Evolutionary conservation across 371 early-diverging fungal genomes (phyloP).

Genomic region (Lichtheimia ramosa): DNA sequence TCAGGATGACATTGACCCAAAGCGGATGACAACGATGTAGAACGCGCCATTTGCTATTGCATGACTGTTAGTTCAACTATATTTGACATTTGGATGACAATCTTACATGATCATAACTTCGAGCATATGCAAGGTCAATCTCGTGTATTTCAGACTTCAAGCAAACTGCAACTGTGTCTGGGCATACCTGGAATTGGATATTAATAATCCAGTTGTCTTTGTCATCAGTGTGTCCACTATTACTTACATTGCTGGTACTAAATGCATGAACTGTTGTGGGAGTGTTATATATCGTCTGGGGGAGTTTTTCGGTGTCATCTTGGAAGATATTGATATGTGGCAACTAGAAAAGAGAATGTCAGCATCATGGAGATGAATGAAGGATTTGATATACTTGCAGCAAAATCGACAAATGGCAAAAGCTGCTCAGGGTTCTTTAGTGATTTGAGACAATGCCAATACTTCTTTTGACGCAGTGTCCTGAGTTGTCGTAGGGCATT

Average conservation of each 20-base stretch:
- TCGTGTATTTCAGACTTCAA: conserved; percentile 60
- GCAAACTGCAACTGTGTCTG: conserved; percentile 49
- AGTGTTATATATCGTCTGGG: conserved; percentile 32
- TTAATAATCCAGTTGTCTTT: neutral
- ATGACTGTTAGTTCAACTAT: neutral
- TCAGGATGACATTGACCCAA: conserved; percentile 16
- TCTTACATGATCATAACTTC: conserved; percentile 16
- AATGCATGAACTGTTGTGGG: conserved; percentile 41
- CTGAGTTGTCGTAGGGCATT: conserved; percentile 36
- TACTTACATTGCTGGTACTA: conserved; percentile 34
- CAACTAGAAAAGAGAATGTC: conserved; percentile 12
- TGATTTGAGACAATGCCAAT: conserved; percentile 56
- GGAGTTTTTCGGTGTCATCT: conserved; percentile 23
- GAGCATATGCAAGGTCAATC: conserved; percentile 38
- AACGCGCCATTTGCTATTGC: conserved; percentile 25
- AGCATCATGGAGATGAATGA: neutral
- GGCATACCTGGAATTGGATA: conserved; percentile 14
- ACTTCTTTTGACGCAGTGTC: conserved; percentile 52
- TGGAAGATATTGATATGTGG: conserved; percentile 27
- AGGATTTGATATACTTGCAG: conserved; percentile 22
- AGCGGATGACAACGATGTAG: conserved; percentile 34
- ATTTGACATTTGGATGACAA: neutral
- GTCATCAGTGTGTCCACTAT: neutral
- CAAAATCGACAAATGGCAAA: conserved; percentile 42
- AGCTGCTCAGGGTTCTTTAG: conserved; percentile 46